phyloP scores from a whole-genome alignment of 495 filamentous ascomycete genomes.

The Aeminium ludgeri region DNA sequence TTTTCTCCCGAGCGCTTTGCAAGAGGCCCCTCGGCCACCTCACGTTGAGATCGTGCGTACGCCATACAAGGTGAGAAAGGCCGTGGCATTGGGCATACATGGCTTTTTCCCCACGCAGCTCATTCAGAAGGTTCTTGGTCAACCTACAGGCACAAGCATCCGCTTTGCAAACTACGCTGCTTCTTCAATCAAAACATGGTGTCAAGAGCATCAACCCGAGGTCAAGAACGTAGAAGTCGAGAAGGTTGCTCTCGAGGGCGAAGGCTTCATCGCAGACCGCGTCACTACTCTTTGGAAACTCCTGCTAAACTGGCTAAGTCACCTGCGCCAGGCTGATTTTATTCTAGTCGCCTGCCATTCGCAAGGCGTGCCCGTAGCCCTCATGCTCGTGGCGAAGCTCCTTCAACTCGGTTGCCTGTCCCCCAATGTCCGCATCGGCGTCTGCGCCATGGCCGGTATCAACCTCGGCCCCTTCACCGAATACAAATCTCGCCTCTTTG shows the following conservation, averaged over 20 bases:
- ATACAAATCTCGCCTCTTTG: constrained; percentile 68
- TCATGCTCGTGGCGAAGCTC: constrained; percentile 86
- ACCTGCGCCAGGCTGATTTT: constrained; percentile 73
- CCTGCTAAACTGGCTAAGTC: constrained; percentile 84
- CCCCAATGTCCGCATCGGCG: constrained; percentile 44
- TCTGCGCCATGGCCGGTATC: constrained; percentile 91
- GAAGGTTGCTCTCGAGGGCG: constrained; percentile 90
- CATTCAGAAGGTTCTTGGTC: constrained; percentile 72
- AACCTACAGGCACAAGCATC: constrained; percentile 87
- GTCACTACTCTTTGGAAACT: constrained; percentile 89
- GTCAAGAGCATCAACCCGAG: constrained; percentile 35
- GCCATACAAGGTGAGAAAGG: constrained; percentile 56
- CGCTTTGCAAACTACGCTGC: constrained; percentile 82
- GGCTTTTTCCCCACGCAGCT: constrained; percentile 80
- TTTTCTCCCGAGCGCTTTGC: constrained; percentile 1
- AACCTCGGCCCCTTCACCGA: constrained; percentile 82
- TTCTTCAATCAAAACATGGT: constrained; percentile 66
- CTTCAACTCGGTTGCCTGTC: constrained; percentile 63
- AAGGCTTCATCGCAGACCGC: constrained; percentile 82
- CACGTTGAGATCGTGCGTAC: constrained; percentile 60
- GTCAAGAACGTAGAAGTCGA: constrained; percentile 55
- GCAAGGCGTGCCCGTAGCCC: constrained; percentile 82
- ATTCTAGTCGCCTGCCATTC: constrained; percentile 83
- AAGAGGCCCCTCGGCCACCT: constrained; percentile 35
- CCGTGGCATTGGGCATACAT: constrained; percentile 85